Evolutionary conservation across 306 rosid genomes (phyloP), one percentile per base, ranked within the genome.

Genomic region (Cicer pinnatifidum): DNA sequence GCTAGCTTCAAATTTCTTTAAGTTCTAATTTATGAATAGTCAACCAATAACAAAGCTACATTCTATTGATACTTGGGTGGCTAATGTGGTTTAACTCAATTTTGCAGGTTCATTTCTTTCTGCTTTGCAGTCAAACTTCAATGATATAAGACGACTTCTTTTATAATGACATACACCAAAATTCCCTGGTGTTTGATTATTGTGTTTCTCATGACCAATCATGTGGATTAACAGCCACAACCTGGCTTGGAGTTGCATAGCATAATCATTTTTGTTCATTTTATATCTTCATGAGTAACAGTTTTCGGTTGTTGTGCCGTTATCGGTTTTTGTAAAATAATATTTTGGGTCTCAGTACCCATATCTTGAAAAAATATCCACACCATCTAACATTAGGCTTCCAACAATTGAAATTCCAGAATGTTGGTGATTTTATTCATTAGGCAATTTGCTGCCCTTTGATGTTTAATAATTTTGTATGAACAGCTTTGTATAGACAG

Each of bases 91-190:
- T 61, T 63, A 54, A 56, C 73, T 79, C 68, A n/a, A 35, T 72
- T 62, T 33, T 81, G 85, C 92, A 94, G 97, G 97, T 71, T 83
- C 88, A 41, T 94, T 94, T 82, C 80, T 94, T 80, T 85, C 97
- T 35, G 94, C 90, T 47, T 73, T 94, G 76, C 67, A 71, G 46
- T 85, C 95, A 69, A 91, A 91, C 87, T 94, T 94, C 88, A 83
- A 88, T 68, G 97, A 89, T 57, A 89, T 89, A 76, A 89, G 82
- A 65, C 84, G 98, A 72, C 97, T 94, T 81, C 86, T 94, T 78
- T 73, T 94, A 75, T 94, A 86, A 84, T 64, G 59, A 76, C 81
- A 74, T 13, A 7, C 38, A 47, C 23, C 75, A 57, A 38, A 8
- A n/a, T 72, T 64, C 66, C 66, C 5, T 46, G 44, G 41, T 69